phyloP scores from a whole-genome alignment of 805 yeast genomes.

The Zygotorulaspora danielsina region DNA sequence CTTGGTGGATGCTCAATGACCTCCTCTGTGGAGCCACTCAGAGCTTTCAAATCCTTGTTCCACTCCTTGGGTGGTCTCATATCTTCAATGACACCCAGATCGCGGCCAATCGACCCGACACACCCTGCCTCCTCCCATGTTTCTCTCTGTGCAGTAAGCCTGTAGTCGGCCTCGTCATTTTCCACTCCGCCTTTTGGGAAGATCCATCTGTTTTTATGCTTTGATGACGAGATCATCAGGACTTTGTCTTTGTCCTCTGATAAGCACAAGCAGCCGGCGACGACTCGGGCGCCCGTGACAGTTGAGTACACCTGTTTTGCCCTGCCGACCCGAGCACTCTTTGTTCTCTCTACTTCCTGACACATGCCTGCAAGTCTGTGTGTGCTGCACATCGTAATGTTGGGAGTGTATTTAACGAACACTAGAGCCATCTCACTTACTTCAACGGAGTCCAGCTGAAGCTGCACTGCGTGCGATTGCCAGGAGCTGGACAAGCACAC shows the following conservation, averaged over 20 bases:
- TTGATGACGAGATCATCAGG: slow-evolving; percentile 72
- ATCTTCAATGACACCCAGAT: slow-evolving; percentile 67
- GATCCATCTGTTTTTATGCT: slow-evolving; percentile 70
- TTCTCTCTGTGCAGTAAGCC: slow-evolving; percentile 68
- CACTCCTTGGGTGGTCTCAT: slow-evolving; percentile 46
- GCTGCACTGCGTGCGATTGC: too few relatives aligned
- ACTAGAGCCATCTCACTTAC: too few relatives aligned
- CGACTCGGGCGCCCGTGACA: slow-evolving; percentile 71
- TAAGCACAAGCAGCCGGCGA: slow-evolving; percentile 87
- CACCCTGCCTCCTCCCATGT: slow-evolving; percentile 99
- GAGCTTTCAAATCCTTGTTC: slow-evolving; percentile 28
- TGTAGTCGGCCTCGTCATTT: slow-evolving; percentile 56
- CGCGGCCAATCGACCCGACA: slow-evolving; percentile 52
- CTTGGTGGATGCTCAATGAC: slow-evolving; percentile 52
- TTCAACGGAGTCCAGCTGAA: too few relatives aligned
- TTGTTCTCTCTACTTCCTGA: slow-evolving; percentile 29
- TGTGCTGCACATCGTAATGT: too few relatives aligned
- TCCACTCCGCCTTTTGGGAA: slow-evolving; percentile 97
- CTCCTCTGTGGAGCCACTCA: slow-evolving; percentile 23
- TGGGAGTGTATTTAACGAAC: too few relatives aligned
- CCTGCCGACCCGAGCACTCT: slow-evolving; percentile 51
- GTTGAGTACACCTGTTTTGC: slow-evolving; percentile 55
- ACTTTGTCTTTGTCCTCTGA: slow-evolving; percentile 55
- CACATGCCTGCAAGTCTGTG: too few relatives aligned
- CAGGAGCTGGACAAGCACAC: too few relatives aligned